Evolutionary conservation across 129 eudicot genomes (phyloP).

Genomic region (Flaveria ramosissima): DNA sequence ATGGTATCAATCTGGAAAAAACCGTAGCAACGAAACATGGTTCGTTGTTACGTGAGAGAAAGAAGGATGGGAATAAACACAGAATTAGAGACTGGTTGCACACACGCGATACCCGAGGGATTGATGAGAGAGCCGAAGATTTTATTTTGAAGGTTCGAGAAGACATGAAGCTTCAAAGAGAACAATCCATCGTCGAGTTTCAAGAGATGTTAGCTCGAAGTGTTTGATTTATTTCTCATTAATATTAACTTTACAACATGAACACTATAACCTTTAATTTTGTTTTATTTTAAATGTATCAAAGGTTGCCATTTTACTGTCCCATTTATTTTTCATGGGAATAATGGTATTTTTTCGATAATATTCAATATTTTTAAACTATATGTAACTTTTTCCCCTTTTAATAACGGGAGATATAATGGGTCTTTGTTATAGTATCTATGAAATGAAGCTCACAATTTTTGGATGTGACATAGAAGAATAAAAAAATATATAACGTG

Average conservation of each 20-base stretch:
- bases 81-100: neutral
- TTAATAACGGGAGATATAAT: neutral
- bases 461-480: neutral
- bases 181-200: conserved; percentile 72
- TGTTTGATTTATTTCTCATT: conserved; percentile 32
- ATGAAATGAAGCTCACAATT: neutral
- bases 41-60: conserved; percentile 15
- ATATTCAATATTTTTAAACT: neutral
- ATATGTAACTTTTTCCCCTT: neutral
- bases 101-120: conserved; percentile 42
- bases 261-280: neutral
- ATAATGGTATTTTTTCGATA: neutral
- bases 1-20: neutral
- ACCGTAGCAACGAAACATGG: neutral
- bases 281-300: neutral
- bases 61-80: conserved; percentile 9
- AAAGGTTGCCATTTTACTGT: neutral
- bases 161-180: conserved; percentile 71
- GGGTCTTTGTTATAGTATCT: neutral
- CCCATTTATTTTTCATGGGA: conserved; percentile 21
- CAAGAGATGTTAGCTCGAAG: conserved; percentile 82
- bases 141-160: conserved; percentile 59
- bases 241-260: neutral
- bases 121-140: conserved; percentile 85
- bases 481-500: neutral